These are phyloP conservation scores for Lanmaoa pseudosensibilis DNA, from an alignment of 768 basidiomycete genomes.

Conservation along the genomic window DNA sequence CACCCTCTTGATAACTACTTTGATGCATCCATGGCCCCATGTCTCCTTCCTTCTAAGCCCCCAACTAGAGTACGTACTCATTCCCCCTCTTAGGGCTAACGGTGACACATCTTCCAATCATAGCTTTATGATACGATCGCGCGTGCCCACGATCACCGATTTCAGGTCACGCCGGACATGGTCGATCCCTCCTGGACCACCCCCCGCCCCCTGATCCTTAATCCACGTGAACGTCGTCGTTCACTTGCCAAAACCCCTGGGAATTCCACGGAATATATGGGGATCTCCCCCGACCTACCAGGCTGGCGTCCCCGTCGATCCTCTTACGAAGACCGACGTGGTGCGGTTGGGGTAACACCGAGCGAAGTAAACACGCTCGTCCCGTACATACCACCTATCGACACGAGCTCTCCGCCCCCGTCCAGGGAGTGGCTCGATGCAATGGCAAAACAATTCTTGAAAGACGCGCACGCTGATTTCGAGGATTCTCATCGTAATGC, in stretches of 20 bases:
- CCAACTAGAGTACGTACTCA: slow-evolving; percentile 18
- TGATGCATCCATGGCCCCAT: slow-evolving; percentile 20
- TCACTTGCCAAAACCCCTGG: slow-evolving; percentile 10
- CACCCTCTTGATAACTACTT: slow-evolving; percentile 27
- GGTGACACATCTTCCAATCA: neutral
- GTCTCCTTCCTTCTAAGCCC: slow-evolving; percentile 13
- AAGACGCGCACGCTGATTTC: slow-evolving; percentile 15
- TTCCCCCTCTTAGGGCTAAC: neutral
- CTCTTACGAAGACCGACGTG: slow-evolving; percentile 27
- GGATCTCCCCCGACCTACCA: slow-evolving; percentile 21
- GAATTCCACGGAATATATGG: slow-evolving; percentile 26
- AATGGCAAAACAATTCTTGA: slow-evolving; percentile 16
- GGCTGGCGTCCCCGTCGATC: slow-evolving; percentile 27
- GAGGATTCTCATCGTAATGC: neutral
- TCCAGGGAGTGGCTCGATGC: slow-evolving; percentile 21
- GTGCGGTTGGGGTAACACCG: slow-evolving; percentile 23
- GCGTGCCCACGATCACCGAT: slow-evolving; percentile 26
- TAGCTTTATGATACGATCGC: slow-evolving; percentile 35
- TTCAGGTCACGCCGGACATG: slow-evolving; percentile 6
- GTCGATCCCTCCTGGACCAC: slow-evolving; percentile 14
- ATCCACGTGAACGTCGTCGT: slow-evolving; percentile 18
- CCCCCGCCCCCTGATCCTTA: slow-evolving; percentile 10
- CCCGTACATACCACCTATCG: slow-evolving; percentile 25
- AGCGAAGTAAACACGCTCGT: slow-evolving; percentile 29
- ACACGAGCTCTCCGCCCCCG: slow-evolving; percentile 16